Evolutionary conservation across 371 early-diverging fungal species (phyloP).

Genomic region (Syncephalastrum sp.): DNA sequence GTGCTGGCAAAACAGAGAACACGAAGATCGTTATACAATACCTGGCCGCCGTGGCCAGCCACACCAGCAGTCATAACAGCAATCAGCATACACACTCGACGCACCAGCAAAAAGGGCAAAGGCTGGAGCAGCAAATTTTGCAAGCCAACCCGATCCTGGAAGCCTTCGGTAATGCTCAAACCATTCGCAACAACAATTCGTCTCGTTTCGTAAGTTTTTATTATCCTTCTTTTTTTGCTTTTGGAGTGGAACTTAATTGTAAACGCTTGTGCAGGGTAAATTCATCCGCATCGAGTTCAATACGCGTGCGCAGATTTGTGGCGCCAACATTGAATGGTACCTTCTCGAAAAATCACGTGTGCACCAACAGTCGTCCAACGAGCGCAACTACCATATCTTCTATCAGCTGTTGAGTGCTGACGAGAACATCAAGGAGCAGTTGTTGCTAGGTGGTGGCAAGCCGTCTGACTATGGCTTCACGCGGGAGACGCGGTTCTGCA

Average conservation of each 20-base stretch:
- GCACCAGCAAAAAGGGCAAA: conserved; percentile 20
- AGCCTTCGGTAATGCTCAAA: conserved; percentile 99
- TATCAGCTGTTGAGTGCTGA: conserved; percentile 96
- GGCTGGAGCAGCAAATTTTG: conserved; percentile 92
- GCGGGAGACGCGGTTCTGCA: conserved; percentile 79
- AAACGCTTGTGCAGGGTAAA: conserved; percentile 78
- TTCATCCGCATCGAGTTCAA: conserved; percentile 99
- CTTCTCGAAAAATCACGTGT: conserved; percentile 98
- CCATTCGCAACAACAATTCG: conserved; percentile 99
- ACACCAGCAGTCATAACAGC: conserved; percentile 16
- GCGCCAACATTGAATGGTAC: conserved; percentile 98
- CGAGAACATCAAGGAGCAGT: conserved; percentile 59
- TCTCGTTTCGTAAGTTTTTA: conserved; percentile 91
- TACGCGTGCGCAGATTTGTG: conserved; percentile 84
- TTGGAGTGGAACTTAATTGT: neutral
- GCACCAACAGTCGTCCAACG: conserved; percentile 86
- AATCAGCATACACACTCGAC: neutral
- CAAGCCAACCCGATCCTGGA: conserved; percentile 99
- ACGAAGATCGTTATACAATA: conserved; percentile 99
- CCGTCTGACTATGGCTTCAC: conserved; percentile 80
- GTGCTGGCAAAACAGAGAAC: conserved; percentile 99
- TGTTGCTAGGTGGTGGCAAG: conserved; percentile 68
- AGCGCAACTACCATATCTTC: conserved; percentile 99
- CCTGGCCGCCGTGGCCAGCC: conserved; percentile 87
- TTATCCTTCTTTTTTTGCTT: neutral